Conservation (phyloP, 2,329 filamentous ascomycete genomes). For the Venturia nashicola region DNA sequence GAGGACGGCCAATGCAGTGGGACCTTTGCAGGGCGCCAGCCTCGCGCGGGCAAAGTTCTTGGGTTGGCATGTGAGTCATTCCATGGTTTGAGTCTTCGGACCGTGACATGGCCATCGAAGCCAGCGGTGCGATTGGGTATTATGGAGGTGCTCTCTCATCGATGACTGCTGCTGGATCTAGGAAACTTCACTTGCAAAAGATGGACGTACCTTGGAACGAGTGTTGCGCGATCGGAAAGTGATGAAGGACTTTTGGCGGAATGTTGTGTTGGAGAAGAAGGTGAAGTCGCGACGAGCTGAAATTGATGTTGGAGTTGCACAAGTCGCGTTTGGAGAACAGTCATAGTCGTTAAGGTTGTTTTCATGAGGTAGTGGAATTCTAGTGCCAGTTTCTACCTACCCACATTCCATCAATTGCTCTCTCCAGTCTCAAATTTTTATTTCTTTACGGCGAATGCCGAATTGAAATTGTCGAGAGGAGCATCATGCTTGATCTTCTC, state of each 20-base stretch:
- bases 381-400: neutral
- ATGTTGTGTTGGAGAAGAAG: neutral
- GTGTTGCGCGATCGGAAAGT: neutral
- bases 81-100: neutral
- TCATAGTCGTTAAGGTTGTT: neutral
- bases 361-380: neutral
- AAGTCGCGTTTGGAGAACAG: neutral
- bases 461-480: slow-evolving; percentile 20
- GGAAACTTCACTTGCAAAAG: neutral
- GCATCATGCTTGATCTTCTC: slow-evolving; percentile 23
- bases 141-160: neutral
- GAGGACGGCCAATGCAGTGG: neutral
- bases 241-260: neutral
- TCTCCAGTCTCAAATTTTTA: neutral
- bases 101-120: too few relatives aligned
- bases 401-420: neutral
- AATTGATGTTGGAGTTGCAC: neutral
- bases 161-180: neutral
- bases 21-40: neutral
- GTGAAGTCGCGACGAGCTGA: neutral
- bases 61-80: neutral
- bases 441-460: neutral
- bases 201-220: neutral
- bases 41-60: neutral
- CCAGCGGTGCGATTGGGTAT: too few relatives aligned